phyloP scores from a whole-genome alignment of 768 basidiomycete species.

The Cantharellus cinnabarinus region DNA sequence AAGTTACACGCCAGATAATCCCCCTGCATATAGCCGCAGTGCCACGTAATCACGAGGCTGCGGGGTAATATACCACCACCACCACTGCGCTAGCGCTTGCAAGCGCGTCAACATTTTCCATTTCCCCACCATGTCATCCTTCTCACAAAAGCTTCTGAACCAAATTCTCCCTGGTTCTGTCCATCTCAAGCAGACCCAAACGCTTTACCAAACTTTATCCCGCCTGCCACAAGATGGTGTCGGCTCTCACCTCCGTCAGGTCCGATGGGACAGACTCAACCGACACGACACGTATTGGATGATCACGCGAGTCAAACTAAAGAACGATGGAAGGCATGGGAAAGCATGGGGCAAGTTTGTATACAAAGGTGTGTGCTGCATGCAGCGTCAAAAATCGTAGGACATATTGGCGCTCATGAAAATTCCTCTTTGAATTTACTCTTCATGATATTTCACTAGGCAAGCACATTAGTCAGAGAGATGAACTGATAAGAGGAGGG shows the following conservation, averaged over 20 bases:
- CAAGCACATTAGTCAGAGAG: slow-evolving; percentile 33
- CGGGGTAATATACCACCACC: no score
- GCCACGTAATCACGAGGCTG: no score
- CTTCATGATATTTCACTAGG: slow-evolving; percentile 21
- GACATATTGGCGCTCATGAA: not conserved
- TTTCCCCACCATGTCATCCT: not conserved
- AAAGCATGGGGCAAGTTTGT: slow-evolving; percentile 66
- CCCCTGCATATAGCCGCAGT: no score
- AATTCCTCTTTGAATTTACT: not conserved
- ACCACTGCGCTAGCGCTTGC: no score
- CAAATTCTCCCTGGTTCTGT: slow-evolving; percentile 3
- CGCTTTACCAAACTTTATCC: slow-evolving; percentile 52
- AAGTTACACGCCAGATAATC: no score
- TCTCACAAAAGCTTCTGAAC: slow-evolving; percentile 17
- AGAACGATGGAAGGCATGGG: slow-evolving; percentile 52
- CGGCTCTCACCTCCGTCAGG: slow-evolving; percentile 49
- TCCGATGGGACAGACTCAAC: slow-evolving; percentile 49
- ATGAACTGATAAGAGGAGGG: slow-evolving; percentile 45
- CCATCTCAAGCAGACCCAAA: slow-evolving; percentile 14
- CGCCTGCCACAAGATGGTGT: slow-evolving; percentile 45
- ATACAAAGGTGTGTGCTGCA: slow-evolving; percentile 41
- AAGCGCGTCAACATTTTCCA: no score
- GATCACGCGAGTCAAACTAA: slow-evolving; percentile 50
- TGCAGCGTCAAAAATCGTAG: not conserved
- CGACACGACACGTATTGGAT: slow-evolving; percentile 54